Evolutionary conservation across 805 yeast species (phyloP), one percentile per base, ranked within the genome.

Genomic region (Kuraishia ogatae): DNA sequence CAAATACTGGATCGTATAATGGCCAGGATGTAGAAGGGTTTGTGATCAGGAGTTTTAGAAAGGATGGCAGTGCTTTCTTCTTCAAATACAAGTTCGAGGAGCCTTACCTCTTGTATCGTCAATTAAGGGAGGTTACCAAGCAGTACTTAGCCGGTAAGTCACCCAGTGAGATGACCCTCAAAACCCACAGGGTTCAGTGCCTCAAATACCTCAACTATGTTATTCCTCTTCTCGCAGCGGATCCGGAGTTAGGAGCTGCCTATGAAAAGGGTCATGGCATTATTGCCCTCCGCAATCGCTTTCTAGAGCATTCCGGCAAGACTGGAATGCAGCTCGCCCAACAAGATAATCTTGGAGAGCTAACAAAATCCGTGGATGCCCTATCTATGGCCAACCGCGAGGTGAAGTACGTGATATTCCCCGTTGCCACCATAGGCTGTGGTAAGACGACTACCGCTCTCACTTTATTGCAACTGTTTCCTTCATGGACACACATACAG

Each of bases 51-150:
- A 82, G 92, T 61, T 56, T 61, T 7, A 59, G 57, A 19, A 57
- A 51, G 26, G 58, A 51, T 0, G 56, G 57, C 22, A 56, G 59
- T 0, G 88, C 84, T 59, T 90, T 79, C 63, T 89, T 93, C 69
- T 94, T 91, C 81, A 94, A 94, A 70, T 94, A 75, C 73, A 94
- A 94, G 69, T 94, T 94, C 67, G 96, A 91, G 61, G 96, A 94
- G 70, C 99, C 99, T 0, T 94, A 94, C 66, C 71, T 91, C 50
- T 78, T 94, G 78, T 94, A 91, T 68, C 78, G 99, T 56, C 89
- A 87, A 62, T 83, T 96, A 81, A 78, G 99, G 60, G 98, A 94
- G 63, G 87, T 83, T 1, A 90, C 97, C 0, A 84, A 81, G 64
- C 73, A 72, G 50, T 79, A 80, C 57, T 75, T 87, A 10, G 56